Base-by-base conservation (phyloP, 495 filamentous ascomycete genomes). In the Hypomontagnella submonticulosa region DNA sequence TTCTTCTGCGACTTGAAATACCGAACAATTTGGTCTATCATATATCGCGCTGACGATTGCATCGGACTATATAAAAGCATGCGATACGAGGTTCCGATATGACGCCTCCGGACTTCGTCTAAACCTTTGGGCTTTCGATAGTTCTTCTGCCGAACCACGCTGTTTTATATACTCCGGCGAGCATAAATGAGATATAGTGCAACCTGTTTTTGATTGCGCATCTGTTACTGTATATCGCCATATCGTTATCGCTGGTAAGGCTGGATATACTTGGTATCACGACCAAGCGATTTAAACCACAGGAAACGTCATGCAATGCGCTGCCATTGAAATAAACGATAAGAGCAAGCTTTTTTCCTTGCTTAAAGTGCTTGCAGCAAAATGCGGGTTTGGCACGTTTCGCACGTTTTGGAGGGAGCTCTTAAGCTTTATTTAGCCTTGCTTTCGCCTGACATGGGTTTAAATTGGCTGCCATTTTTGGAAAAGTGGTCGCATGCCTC, bases 341-440 rank as follows among this genome's bases (percentile, higher is more conserved):
- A 38, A 20, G 37, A 57, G 13, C 32, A 57, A 41, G 32, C 44
- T 56, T 44, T 57, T 48, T 23, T 30, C 30, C 33, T 20, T 47
- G 20, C 44, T 67, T 67, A 34, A 67, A 67, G 63, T 67, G 63
- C 57, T 61, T 67, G 63, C 63, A 67, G 63, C 23, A 62, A 61
- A 58, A 62, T 62, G 58, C 58, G 52, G 57, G 64, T 58, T 57
- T 49, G 54, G 53, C 53, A 62, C 58, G 57, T 62, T 67, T 62
- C 23, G 23, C 23, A 27, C 23, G 23, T 27, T 27, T 27, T 27
- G 2, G 23, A 27, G 23, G 23, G 23, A 27, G 23, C 23, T 57
- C 33, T 16, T 52, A 38, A 27, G 50, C 18, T 52, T 61, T 62
- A 59, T 52, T 61, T 62, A 59, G 19, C 37, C 43, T 30, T 53